These are phyloP conservation scores for Pestalotiopsis sp. DNA, from an alignment of 2,329 filamentous ascomycete genomes.

Conservation along the genomic window DNA sequence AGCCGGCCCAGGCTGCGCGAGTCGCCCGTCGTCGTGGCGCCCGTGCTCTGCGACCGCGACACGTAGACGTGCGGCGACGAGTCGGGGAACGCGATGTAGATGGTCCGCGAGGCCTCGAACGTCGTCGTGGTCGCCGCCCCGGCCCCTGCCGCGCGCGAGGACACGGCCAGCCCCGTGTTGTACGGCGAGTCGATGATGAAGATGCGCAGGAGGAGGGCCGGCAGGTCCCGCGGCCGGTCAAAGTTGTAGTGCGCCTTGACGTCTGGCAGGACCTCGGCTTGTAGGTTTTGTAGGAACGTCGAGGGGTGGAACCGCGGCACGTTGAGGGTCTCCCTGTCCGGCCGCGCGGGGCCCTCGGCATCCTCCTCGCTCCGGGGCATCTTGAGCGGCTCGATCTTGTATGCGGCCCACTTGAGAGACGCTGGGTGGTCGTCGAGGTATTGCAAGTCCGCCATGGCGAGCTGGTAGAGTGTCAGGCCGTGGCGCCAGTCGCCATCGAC, in stretches of 20 bases:
- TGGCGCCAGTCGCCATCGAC: conserved; percentile 70
- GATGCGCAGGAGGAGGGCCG: conserved; percentile 75
- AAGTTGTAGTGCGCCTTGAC: conserved; percentile 85
- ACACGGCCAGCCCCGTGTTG: conserved; percentile 58
- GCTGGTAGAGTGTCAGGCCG: conserved; percentile 66
- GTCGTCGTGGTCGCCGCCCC: conserved; percentile 44
- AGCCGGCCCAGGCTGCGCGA: conserved; percentile 68
- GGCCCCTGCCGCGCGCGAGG: conserved; percentile 20
- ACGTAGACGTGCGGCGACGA: conserved; percentile 76
- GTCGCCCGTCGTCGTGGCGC: conserved; percentile 49
- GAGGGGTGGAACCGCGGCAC: conserved; percentile 79
- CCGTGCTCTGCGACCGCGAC: conserved; percentile 51
- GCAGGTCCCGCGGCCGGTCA: conserved; percentile 69
- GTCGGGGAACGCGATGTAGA: conserved; percentile 83
- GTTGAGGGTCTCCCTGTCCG: conserved; percentile 49
- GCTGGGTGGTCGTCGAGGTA: conserved; percentile 67
- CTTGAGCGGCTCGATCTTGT: conserved; percentile 58
- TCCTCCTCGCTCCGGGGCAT: conserved; percentile 42
- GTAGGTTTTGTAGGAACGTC: conserved; percentile 77
- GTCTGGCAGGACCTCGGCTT: conserved; percentile 73
- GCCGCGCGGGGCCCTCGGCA: conserved; percentile 36
- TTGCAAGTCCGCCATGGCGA: conserved; percentile 70
- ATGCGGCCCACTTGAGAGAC: conserved; percentile 67
- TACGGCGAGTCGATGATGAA: conserved; percentile 83
- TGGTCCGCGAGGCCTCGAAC: conserved; percentile 68